Percentiles rank a stretch among this genome's conserved stretches.
These are phyloP conservation scores for Sphagnum tenellum DNA, from an alignment of 225 moss, liverwort and hornwort species.

Conservation along the genomic window DNA sequence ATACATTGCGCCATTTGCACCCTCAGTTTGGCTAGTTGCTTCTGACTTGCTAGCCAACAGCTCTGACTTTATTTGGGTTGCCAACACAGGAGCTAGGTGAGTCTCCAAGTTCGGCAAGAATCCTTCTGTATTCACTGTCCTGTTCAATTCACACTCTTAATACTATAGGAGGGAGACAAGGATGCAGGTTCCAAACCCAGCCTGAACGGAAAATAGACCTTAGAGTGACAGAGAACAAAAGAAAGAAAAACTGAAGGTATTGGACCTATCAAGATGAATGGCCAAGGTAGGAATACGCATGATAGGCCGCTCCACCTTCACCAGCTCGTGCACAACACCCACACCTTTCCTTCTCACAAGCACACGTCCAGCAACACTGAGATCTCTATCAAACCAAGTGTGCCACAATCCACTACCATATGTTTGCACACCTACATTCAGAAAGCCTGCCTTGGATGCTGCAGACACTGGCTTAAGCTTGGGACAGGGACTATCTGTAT, in stretches of 20 bases:
- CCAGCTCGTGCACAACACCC: conserved; percentile 58
- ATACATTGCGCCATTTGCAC: conserved; percentile 57
- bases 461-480: conserved; percentile 88
- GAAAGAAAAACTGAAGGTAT: neutral
- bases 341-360: conserved; percentile 45
- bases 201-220: no score
- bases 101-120: conserved; percentile 79
- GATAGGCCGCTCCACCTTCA: conserved; percentile 69
- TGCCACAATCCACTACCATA: conserved; percentile 80
- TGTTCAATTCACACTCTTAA: conserved; percentile 6
- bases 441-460: conserved; percentile 58
- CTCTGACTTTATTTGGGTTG: conserved; percentile 67
- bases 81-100: conserved; percentile 77
- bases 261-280: conserved; percentile 71
- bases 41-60: conserved; percentile 46
- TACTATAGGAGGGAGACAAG: neutral
- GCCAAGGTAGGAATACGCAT: conserved; percentile 83
- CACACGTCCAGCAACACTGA: conserved; percentile 78
- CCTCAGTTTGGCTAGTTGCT: conserved; percentile 25
- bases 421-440: conserved; percentile 79
- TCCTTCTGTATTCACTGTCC: conserved; percentile 66
- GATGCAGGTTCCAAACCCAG: neutral
- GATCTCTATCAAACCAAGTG: conserved; percentile 90
- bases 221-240: neutral
- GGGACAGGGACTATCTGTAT: conserved; percentile 89